Conservation (phyloP, 1,284 basidiomycete species). For the Sporisorium scitamineum region DNA sequence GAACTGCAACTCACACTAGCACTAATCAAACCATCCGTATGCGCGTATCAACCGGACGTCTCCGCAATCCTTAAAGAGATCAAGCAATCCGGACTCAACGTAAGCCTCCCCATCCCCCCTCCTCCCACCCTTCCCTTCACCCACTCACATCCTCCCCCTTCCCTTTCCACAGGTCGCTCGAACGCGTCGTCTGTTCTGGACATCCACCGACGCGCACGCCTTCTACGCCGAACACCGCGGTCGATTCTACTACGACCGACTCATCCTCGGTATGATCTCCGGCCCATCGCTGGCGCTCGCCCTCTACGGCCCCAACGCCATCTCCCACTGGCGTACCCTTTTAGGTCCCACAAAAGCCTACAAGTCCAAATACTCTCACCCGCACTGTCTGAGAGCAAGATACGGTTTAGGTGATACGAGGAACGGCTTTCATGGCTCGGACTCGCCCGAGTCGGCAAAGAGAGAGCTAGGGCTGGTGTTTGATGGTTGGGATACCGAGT, state of each 20-base stretch:
- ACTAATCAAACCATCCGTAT: conserved; percentile 65
- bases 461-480: conserved; percentile 56
- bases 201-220: conserved; percentile 52
- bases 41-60: conserved; percentile 60
- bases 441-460: conserved; percentile 32
- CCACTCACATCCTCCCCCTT: too few relatives aligned
- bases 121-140: too few relatives aligned
- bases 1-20: conserved; percentile 61
- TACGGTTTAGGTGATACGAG: conserved; percentile 66
- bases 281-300: conserved; percentile 63
- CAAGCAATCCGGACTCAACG: conserved; percentile 39
- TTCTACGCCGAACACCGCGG: conserved; percentile 67
- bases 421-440: conserved; percentile 66
- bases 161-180: conserved; percentile 46
- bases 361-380: conserved; percentile 54
- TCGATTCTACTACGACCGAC: conserved; percentile 65
- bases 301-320: conserved; percentile 57
- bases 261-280: conserved; percentile 63
- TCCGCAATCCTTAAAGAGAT: conserved; percentile 54
- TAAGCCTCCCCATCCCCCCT: too few relatives aligned
- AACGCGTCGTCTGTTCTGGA: conserved; percentile 57
- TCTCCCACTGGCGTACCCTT: conserved; percentile 57
- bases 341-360: conserved; percentile 67
- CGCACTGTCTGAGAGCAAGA: conserved; percentile 45
- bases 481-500: conserved; percentile 55